Percentiles rank a stretch among this genome's conserved stretches.
These are phyloP conservation scores for Boeremia exigua DNA, from an alignment of 2,329 filamentous ascomycete species.

Conservation along the genomic window DNA sequence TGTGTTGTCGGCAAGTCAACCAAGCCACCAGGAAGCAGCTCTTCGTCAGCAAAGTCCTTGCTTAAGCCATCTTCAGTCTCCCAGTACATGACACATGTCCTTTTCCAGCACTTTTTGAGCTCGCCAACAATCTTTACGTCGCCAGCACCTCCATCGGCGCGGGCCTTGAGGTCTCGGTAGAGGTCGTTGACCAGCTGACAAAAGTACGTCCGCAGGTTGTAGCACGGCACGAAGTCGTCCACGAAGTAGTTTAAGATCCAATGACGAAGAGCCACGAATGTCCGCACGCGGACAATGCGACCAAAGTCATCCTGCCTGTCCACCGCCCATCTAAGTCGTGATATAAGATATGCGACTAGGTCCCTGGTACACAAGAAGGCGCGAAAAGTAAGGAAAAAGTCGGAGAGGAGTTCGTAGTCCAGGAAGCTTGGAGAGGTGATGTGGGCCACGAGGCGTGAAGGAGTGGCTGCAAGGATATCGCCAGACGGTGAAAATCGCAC, in stretches of 20 bases:
- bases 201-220: slow-evolving; percentile 75
- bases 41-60: slow-evolving; percentile 64
- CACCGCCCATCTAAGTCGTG: slow-evolving; percentile 86
- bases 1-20: slow-evolving; percentile 50
- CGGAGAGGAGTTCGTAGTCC: slow-evolving; percentile 94
- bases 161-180: slow-evolving; percentile 58
- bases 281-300: slow-evolving; percentile 91
- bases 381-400: slow-evolving; percentile 96
- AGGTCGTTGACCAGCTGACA: slow-evolving; percentile 78
- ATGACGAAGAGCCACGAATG: slow-evolving; percentile 92
- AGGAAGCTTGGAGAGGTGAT: slow-evolving; percentile 96
- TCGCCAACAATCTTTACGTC: slow-evolving; percentile 89
- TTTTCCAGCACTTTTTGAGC: slow-evolving; percentile 95
- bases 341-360: slow-evolving; percentile 82
- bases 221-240: slow-evolving; percentile 86
- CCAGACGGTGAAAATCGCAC: slow-evolving; percentile 81
- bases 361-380: slow-evolving; percentile 80
- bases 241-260: slow-evolving; percentile 99
- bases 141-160: slow-evolving; percentile 61
- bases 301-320: slow-evolving; percentile 80
- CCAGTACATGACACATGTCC: slow-evolving; percentile 90
- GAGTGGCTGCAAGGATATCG: slow-evolving; percentile 86
- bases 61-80: slow-evolving; percentile 72
- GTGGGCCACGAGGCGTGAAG: slow-evolving; percentile 88
- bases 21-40: slow-evolving; percentile 78